phyloP scores from a whole-genome alignment of 1,284 basidiomycete species.

The Takashimella tepidaria region DNA sequence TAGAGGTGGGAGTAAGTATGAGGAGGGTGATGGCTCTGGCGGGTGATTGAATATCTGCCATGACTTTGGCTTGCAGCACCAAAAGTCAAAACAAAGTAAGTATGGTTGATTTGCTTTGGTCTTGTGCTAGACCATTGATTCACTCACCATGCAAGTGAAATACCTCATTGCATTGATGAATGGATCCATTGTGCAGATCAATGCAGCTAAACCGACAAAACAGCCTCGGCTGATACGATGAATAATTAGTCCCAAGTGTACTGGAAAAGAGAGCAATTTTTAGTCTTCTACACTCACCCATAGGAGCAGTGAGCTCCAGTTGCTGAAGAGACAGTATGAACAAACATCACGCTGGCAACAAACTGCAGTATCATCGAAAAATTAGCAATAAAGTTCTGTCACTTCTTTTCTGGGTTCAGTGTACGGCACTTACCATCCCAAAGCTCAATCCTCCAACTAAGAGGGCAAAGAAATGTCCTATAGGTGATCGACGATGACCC shows the following conservation, averaged over 20 bases:
- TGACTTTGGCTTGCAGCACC: not conserved
- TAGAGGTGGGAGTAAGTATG: not conserved
- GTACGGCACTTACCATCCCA: constrained; percentile 17
- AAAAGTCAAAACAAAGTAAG: too few species aligned
- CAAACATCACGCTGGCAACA: constrained; percentile 2
- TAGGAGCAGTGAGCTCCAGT: not conserved
- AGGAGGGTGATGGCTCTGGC: not conserved
- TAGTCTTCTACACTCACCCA: not conserved
- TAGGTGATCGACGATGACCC: constrained; percentile 26
- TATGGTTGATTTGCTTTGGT: too few species aligned
- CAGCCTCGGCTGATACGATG: constrained; percentile 14
- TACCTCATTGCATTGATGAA: constrained; percentile 16
- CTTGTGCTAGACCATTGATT: too few species aligned
- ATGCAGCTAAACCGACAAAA: constrained; percentile 13
- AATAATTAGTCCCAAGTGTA: too few species aligned
- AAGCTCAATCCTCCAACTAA: constrained; percentile 12
- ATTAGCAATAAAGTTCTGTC: not conserved
- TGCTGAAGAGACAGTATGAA: not conserved
- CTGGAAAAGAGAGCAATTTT: not conserved
- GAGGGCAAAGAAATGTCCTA: constrained; percentile 15
- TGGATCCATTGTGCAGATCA: constrained; percentile 15
- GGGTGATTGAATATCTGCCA: not conserved
- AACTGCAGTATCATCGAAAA: too few species aligned
- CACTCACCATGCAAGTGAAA: constrained; percentile 1
- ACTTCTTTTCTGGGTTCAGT: not conserved